These are phyloP conservation scores for Decorospora gaudefroyi DNA, from an alignment of 2,329 filamentous ascomycete genomes.

Conservation along the genomic window DNA sequence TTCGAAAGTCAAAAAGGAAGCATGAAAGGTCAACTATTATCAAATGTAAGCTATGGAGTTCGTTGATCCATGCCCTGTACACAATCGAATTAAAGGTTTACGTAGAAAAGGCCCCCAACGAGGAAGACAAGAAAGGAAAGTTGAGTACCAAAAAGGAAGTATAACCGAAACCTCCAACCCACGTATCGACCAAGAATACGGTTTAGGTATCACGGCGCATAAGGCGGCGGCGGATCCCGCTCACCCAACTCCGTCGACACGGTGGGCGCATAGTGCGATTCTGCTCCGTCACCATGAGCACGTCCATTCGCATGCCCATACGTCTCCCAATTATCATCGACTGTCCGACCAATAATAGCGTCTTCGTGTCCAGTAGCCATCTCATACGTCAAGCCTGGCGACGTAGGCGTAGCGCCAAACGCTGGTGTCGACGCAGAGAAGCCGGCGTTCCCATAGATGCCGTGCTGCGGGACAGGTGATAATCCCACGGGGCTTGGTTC, in stretches of 20 bases:
- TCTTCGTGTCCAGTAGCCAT: conserved; percentile 14
- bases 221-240: conserved; percentile 28
- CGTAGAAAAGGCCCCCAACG: too few species aligned
- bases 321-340: conserved; percentile 39
- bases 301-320: conserved; percentile 27
- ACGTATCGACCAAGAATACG: too few species aligned
- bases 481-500: conserved; percentile 15
- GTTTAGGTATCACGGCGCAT: too few species aligned
- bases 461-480: conserved; percentile 18
- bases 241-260: conserved; percentile 32
- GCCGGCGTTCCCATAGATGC: conserved; percentile 31
- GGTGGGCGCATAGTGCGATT: conserved; percentile 21
- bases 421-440: conserved; percentile 39
- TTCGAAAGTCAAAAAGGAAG: too few species aligned
- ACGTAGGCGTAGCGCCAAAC: conserved; percentile 29
- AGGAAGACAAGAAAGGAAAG: too few species aligned
- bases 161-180: too few species aligned
- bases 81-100: too few species aligned
- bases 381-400: conserved; percentile 22
- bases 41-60: too few species aligned
- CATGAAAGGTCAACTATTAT: too few species aligned
- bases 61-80: too few species aligned
- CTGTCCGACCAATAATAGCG: conserved; percentile 16
- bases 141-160: too few species aligned
- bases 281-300: background rate